Evolutionary conservation across 345 rosid species (phyloP), one percentile per base, ranked within the genome.

Genomic region (Bretschneidera sinensis): DNA sequence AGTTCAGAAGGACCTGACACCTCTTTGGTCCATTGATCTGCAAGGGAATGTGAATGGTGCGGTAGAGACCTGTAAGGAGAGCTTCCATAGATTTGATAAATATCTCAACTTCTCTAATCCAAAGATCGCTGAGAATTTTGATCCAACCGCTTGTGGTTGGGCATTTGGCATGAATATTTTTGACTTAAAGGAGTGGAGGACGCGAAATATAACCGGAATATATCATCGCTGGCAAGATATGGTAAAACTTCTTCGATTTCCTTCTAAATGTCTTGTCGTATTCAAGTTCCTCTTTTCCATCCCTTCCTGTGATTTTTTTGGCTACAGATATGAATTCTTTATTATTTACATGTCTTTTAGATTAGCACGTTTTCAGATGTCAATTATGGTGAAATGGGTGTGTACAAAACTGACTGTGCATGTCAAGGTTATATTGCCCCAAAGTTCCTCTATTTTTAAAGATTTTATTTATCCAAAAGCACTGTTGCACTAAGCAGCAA

Each of bases 111-210:
- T 90, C 75, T 85, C 97, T 6, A 85, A 90, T 69, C 99, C 99
- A 24, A 74, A 73, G 60, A 88, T 94, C 48, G 63, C 75, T 9
- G 84, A 83, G 64, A 88, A 90, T 62, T 94, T 94, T 28, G 69
- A 78, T 64, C 81, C 92, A 34, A 78, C 79, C 55, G 86, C 99
- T 63, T 94, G 99, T 66, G 97, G 97, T 50, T 94, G 99, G 97
- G 97, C 99, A 53, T 94, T 82, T 70, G 99, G 99, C 21, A 94
- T 88, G 99, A 94, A 94, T 70, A 94, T 94, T 64, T 94, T 94
- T 59, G 99, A 94, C 85, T 80, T 94, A 78, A 85, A 75, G 70
- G 89, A 90, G 78, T 94, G 97, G 97, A 88, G 65, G 78, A 85
- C 78, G 76, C 76, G 71, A 61, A 91, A 94, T 72, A 86, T 88